Percentiles rank a stretch among this genome's conserved stretches.
Evolutionary conservation across 2,329 filamentous ascomycete genomes (phyloP).

Genomic region (Cercospora sp.): DNA sequence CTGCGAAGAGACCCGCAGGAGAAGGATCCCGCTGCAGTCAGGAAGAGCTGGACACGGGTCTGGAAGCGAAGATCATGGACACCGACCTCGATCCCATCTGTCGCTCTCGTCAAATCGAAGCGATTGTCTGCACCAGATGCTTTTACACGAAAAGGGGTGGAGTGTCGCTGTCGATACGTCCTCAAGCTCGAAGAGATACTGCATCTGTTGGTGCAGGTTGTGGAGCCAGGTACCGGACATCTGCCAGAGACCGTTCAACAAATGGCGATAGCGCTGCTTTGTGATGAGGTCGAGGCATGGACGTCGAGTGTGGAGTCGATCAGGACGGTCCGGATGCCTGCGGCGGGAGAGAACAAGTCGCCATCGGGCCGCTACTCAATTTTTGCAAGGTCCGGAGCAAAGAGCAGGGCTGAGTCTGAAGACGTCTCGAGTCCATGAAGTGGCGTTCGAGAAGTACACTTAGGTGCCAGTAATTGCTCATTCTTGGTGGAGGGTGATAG

Average conservation of each 20-base stretch:
- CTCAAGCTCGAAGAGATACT: background rate
- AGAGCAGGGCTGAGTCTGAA: background rate
- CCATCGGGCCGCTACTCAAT: background rate
- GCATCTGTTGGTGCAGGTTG: background rate
- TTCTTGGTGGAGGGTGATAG: background rate
- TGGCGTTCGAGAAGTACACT: background rate
- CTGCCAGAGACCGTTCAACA: background rate
- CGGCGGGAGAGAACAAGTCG: background rate
- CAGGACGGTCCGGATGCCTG: background rate
- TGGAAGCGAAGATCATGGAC: background rate
- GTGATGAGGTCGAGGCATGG: background rate
- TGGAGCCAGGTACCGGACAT: background rate
- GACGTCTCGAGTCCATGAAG: background rate
- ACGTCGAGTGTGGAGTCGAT: background rate
- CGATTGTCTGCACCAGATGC: background rate
- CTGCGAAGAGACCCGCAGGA: background rate
- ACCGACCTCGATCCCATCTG: background rate
- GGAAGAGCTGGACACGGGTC: background rate
- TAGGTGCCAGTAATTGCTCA: background rate
- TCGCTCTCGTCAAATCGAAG: background rate
- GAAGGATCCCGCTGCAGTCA: background rate
- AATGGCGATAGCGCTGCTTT: background rate
- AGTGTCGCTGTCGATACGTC: background rate
- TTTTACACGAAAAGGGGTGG: background rate
- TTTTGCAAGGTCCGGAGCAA: background rate